phyloP scores from a whole-genome alignment of 192 early-diverging fungal species.

The Lobulomyces angularis region DNA sequence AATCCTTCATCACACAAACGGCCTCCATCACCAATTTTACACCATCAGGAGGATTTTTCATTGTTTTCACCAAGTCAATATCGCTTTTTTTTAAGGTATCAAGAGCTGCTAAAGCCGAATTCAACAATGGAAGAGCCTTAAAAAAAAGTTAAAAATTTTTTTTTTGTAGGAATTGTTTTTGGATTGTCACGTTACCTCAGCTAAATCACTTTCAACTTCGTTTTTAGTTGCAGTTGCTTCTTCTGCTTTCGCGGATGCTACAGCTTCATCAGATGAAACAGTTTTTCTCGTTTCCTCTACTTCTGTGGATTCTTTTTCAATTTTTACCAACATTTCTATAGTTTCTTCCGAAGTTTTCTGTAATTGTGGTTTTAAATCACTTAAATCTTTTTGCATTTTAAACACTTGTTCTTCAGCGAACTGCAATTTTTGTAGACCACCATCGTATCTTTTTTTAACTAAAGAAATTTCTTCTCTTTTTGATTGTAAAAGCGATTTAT shows the following conservation, averaged over 20 bases:
- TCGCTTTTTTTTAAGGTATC: conserved; percentile 50
- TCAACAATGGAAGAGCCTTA: conserved; percentile 43
- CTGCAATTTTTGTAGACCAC: conserved; percentile 43
- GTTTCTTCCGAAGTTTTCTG: conserved; percentile 51
- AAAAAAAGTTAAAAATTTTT: no score
- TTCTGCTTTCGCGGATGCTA: conserved; percentile 38
- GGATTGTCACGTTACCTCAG: no score
- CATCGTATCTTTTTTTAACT: conserved; percentile 34
- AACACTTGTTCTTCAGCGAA: conserved; percentile 48
- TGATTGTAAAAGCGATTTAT: conserved; percentile 30
- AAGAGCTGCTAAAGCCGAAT: conserved; percentile 39
- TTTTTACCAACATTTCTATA: conserved; percentile 41
- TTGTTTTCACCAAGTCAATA: conserved; percentile 49
- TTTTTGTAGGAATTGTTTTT: no score
- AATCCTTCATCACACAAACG: conserved; percentile 53
- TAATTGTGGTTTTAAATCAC: conserved; percentile 41
- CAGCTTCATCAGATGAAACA: conserved; percentile 45
- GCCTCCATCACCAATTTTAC: conserved; percentile 55
- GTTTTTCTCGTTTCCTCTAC: conserved; percentile 41
- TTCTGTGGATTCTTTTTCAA: conserved; percentile 47
- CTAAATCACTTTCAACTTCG: conserved; percentile 46
- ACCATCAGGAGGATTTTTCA: conserved; percentile 54
- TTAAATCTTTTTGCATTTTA: conserved; percentile 43
- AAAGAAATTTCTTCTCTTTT: conserved; percentile 35
- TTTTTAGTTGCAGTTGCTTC: conserved; percentile 41